Base-by-base conservation (phyloP, 2,329 filamentous ascomycete genomes). In the Amylocarpus encephaloides region DNA sequence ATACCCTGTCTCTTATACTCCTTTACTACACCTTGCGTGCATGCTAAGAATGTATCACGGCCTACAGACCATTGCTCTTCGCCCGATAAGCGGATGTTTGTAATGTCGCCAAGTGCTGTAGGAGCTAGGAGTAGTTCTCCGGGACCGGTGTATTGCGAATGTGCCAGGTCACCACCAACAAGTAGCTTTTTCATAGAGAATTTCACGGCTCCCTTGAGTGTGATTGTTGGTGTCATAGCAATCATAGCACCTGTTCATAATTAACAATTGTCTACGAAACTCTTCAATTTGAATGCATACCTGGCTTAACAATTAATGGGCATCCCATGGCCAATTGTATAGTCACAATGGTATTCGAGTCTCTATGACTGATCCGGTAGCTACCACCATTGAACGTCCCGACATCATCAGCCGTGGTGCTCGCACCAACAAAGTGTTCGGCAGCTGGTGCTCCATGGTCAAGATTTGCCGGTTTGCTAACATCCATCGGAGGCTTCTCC, bases 301-400 rank as follows among this genome's bases (percentile, higher is more conserved):
- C 86, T 15, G 93, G 90, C 65, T 88, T 93, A 2, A 82, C 88
- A 18, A 74, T 76, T 46, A 97, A 68, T 0, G 92, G 92, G 62
- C 88, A 95, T 2, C 90, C 90, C 67, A 93, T 86, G 11, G 92
- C 92, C 41, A 97, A 71, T 67, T 96, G 92, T 18, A 96, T 70
- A 0, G 91, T 97, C 54, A 96, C 69, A 58, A 96, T 85, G 1
- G 87, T 90, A 67, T 97, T 98, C 51, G 82, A 85, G 67, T 96
- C 90, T 18, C 93, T 79, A 65, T 98, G 93, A 63, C 88, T 93
- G 65, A 97, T 90, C 39, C 93, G 79, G 67, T 92, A 98, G 64
- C 87, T 92, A 11, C 93, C 93, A 13, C 93, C 93, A 66, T 97
- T 97, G 74, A 97, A 98, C 0, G 86, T 93, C n/a, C 93, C 93